phyloP scores from a whole-genome alignment of 2,329 filamentous ascomycete genomes.

The Ophiostoma novo-ulmi region DNA sequence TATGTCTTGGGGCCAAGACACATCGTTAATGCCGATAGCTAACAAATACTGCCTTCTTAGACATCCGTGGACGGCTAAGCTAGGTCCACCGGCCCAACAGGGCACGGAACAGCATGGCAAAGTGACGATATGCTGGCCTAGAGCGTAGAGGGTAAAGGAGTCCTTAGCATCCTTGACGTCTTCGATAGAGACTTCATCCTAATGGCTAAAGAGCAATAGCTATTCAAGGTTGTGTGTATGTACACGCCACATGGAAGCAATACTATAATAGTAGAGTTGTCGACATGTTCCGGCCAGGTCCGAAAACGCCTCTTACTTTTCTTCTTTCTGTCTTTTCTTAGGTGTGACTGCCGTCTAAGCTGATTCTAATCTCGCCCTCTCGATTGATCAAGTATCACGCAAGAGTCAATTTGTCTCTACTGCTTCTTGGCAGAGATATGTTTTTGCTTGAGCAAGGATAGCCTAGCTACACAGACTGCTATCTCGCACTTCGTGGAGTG shows the following conservation, averaged over 20 bases:
- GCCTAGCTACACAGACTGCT: not conserved
- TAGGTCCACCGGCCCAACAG: not conserved
- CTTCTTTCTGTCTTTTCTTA: not conserved
- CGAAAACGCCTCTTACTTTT: not conserved
- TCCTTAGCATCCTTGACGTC: not conserved
- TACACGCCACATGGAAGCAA: not conserved
- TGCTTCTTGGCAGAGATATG: not conserved
- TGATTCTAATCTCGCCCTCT: not conserved
- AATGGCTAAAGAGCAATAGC: not conserved
- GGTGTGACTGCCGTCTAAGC: too few species aligned
- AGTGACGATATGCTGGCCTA: not conserved
- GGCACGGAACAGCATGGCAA: not conserved
- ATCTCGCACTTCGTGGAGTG: not conserved
- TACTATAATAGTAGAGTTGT: not conserved
- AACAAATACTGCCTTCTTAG: not conserved
- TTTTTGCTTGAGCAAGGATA: not conserved
- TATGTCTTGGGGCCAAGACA: constrained; percentile 5
- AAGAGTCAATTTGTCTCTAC: not conserved
- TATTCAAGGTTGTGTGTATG: not conserved
- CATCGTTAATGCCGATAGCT: not conserved
- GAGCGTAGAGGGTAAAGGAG: not conserved
- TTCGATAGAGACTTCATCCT: not conserved
- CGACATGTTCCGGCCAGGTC: not conserved
- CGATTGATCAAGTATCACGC: not conserved
- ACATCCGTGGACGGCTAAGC: not conserved